Evolutionary conservation across 2,329 filamentous ascomycete species (phyloP), one percentile per base, ranked within the genome.

Genomic region (Lasiodiplodia hormozganensis): DNA sequence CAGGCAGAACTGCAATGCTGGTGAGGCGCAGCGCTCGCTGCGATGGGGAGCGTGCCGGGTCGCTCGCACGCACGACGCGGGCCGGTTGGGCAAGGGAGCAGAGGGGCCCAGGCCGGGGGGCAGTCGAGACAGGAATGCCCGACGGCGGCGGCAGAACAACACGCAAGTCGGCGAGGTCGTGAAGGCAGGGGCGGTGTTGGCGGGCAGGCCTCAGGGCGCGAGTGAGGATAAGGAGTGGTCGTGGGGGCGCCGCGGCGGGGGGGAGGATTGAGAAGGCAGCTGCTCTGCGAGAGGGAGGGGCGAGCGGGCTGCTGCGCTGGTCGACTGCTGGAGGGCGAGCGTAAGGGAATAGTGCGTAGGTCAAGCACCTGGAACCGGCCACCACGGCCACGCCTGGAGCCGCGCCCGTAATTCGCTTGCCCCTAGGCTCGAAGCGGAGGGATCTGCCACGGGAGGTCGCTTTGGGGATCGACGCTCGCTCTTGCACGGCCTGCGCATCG

Each of bases 91-190:
- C 60, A 47, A 64, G 47, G 60, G 60, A 52, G 60, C 43, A 51
- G 60, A 64, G 47, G 60, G 60, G 60, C 60, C 54, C 60, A 64
- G 60, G 60, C 60, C 60, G 43, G 60, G 40, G 40, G 43, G 43
- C 40, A n/a, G 40, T 34, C 40, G 40, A 62, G 53, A 34, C 34
- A 64, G 47, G 60, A 64, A 64, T 64, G 60, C 60, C 60, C 60
- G 60, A 64, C 43, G 43, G 43, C 43, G 43, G 43, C 54, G 34
- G 54, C 54, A 40, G 53, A 34, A 58, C 28, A 52, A 38, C 43
- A 52, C 43, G 47, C 60, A 64, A 36, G 43, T 16, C n/a, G 28
- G 21, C 60, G 60, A 64, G 43, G 60, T 28, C 16, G 60, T 49
- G 60, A 47, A 21, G 60, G 60, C 60, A 64, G 60, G 60, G 60